Percentiles rank a stretch among this genome's conserved stretches.
Evolutionary conservation across 176 grass and related monocot genomes (phyloP).

Genomic region (Juncus effusus): DNA sequence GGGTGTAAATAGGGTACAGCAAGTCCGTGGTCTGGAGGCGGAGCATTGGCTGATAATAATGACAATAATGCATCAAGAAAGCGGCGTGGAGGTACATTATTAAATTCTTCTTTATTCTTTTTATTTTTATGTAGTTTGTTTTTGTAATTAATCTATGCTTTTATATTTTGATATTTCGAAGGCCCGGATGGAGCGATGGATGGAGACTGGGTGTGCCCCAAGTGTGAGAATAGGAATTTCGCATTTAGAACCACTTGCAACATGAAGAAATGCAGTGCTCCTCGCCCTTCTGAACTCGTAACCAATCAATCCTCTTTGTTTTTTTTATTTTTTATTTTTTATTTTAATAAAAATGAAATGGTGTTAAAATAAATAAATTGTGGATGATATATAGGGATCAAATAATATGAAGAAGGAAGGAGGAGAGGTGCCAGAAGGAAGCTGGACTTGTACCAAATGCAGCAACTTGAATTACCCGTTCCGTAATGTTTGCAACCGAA

Average conservation of each 20-base stretch:
- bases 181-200: constrained; percentile 84
- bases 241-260: constrained; percentile 89
- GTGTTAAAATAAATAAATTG: neutral
- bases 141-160: neutral
- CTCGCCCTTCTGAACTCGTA: constrained; percentile 52
- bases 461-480: constrained; percentile 92
- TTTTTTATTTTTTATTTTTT: constrained; percentile 1
- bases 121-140: neutral
- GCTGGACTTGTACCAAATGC: constrained; percentile 86
- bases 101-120: neutral
- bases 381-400: constrained; percentile 22
- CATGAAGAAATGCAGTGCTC: constrained; percentile 97
- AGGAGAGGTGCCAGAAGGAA: constrained; percentile 63
- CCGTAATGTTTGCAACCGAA: constrained; percentile 66
- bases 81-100: constrained; percentile 67
- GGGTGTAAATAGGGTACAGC: constrained; percentile 40
- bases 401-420: constrained; percentile 47
- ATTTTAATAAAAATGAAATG: constrained; percentile 6
- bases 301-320: constrained; percentile 13
- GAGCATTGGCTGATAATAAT: constrained; percentile 48
- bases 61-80: constrained; percentile 81
- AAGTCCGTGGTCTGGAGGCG: constrained; percentile 61
- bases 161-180: constrained; percentile 23
- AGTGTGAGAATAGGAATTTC: constrained; percentile 88
- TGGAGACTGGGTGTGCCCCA: constrained; percentile 84